These are phyloP conservation scores for Canavalia ensiformis DNA, from an alignment of 306 rosid species.

Conservation along the genomic window DNA sequence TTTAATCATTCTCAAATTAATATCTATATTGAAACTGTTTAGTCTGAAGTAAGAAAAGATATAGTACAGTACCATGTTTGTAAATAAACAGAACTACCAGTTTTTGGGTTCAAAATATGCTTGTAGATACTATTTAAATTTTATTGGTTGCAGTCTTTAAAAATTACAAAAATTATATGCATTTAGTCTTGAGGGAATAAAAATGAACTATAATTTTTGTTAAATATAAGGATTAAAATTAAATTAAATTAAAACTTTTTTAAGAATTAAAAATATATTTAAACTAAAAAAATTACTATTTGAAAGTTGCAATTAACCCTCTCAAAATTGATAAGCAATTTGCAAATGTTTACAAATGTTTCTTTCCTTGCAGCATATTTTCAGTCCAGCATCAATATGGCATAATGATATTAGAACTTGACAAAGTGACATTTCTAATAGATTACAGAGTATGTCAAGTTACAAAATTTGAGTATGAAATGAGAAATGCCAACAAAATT, in stretches of 20 bases:
- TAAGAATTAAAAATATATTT: too few species aligned
- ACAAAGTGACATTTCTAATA: neutral
- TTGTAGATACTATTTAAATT: too few species aligned
- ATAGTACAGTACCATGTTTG: neutral
- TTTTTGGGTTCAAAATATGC: neutral
- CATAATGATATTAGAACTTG: neutral
- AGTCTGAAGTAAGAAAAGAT: neutral
- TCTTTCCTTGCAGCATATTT: neutral
- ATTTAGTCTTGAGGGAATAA: too few species aligned
- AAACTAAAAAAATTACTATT: neutral
- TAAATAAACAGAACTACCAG: neutral
- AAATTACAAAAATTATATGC: too few species aligned
- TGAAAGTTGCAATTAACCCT: too few species aligned
- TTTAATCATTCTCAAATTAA: neutral
- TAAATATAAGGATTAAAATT: neutral
- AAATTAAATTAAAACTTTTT: neutral
- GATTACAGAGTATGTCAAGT: neutral
- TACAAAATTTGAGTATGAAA: neutral
- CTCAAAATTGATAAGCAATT: too few species aligned
- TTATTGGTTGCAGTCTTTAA: too few species aligned
- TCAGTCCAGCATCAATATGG: neutral
- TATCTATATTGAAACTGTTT: neutral
- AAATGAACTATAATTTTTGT: too few species aligned
- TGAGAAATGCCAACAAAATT: neutral
- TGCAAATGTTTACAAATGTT: too few species aligned